Percentiles rank a stretch among this genome's conserved stretches.
Evolutionary conservation across 1,284 basidiomycete genomes (phyloP).

Genomic region (Marasmius tenuissimus): DNA sequence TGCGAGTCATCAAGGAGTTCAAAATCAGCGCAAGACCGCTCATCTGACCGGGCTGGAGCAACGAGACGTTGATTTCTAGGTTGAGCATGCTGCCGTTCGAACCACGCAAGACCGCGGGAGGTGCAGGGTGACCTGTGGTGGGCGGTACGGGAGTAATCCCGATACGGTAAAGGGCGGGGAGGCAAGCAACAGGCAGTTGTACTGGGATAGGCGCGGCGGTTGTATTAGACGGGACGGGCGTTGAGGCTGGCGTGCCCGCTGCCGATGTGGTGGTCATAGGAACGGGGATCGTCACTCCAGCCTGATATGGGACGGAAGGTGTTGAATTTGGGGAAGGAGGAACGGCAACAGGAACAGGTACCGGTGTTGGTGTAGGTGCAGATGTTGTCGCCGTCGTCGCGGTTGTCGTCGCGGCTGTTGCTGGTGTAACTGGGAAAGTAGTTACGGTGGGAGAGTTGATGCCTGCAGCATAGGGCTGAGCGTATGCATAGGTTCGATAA

Average conservation of each 20-base stretch:
- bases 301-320: neutral
- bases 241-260: no score
- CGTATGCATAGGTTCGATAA: conserved; percentile 38
- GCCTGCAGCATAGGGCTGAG: conserved; percentile 24
- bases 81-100: conserved; percentile 70
- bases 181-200: conserved; percentile 66
- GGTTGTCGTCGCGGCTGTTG: neutral
- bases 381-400: neutral
- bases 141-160: conserved; percentile 72
- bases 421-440: neutral
- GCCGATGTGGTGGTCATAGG: no score
- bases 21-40: conserved; percentile 68
- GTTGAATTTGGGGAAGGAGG: neutral
- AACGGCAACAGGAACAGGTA: neutral
- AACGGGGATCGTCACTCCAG: neutral
- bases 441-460: neutral
- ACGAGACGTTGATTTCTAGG: conserved; percentile 72
- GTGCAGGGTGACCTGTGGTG: conserved; percentile 55
- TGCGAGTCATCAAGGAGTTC: conserved; percentile 58
- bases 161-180: conserved; percentile 65
- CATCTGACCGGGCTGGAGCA: conserved; percentile 70
- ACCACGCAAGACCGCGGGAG: conserved; percentile 67
- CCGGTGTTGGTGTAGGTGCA: neutral
- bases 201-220: conserved; percentile 58
- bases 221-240: neutral